phyloP scores from a whole-genome alignment of 768 basidiomycete genomes.

The Collybia nuda region DNA sequence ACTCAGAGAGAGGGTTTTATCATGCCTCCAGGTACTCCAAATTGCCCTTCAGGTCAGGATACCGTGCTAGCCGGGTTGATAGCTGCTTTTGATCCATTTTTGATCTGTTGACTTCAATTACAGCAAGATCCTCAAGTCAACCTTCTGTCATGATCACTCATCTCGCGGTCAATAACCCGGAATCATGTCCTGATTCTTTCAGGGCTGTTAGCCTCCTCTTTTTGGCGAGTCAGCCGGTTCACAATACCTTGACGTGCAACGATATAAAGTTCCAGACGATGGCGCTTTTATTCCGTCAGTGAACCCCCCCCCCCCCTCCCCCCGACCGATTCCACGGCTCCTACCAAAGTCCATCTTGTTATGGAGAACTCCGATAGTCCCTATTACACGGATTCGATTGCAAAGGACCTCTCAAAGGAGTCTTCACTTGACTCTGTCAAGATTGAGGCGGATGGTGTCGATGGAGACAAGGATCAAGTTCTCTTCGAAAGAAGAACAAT shows the following conservation, averaged over 20 bases:
- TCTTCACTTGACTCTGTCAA: constrained; percentile 11
- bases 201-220: constrained; percentile 13
- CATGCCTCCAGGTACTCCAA: constrained; percentile 2
- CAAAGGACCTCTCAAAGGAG: constrained; percentile 7
- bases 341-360: background rate
- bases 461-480: constrained; percentile 11
- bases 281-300: background rate
- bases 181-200: constrained; percentile 12
- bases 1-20: too few relatives aligned
- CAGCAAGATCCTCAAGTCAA: constrained; percentile 7
- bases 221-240: constrained; percentile 7
- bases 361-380: constrained; percentile 12
- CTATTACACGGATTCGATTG: constrained; percentile 12
- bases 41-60: background rate
- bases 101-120: constrained; percentile 1
- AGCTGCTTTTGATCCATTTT: too few relatives aligned
- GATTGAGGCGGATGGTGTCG: constrained; percentile 4
- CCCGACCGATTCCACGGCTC: background rate
- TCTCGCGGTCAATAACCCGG: constrained; percentile 1
- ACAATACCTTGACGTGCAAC: constrained; percentile 9
- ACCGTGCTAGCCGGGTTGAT: too few relatives aligned
- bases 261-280: constrained; percentile 9
- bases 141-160: constrained; percentile 11
- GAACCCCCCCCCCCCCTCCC: background rate
- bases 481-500: constrained; percentile 36